These are phyloP conservation scores for Grosmannia penicillata DNA, from an alignment of 2,329 filamentous ascomycete species.

Conservation along the genomic window DNA sequence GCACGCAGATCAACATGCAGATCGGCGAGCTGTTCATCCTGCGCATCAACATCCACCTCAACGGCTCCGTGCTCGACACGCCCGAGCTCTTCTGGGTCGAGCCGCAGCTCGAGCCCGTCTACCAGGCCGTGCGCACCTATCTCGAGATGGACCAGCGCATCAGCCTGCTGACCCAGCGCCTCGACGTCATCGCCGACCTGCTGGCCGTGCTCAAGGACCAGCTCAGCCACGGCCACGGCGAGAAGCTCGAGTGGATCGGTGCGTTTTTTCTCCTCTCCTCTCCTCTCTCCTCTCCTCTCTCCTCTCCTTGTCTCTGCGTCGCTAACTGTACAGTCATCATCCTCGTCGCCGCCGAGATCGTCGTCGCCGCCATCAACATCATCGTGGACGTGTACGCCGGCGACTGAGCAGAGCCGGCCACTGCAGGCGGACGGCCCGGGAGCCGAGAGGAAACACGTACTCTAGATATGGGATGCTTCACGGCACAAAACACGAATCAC, in stretches of 20 bases:
- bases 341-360: conserved; percentile 86
- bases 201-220: conserved; percentile 91
- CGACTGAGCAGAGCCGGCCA: neutral
- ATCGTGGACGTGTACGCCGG: conserved; percentile 77
- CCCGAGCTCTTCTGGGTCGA: conserved; percentile 98
- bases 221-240: conserved; percentile 80
- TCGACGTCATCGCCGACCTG: conserved; percentile 88
- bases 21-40: conserved; percentile 97
- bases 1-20: conserved; percentile 96
- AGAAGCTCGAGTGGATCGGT: conserved; percentile 85
- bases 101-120: conserved; percentile 89
- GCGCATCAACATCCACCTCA: conserved; percentile 93
- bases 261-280: conserved; percentile 19
- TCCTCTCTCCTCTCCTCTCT: conserved; percentile 8
- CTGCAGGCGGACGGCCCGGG: too few species aligned
- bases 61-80: conserved; percentile 90
- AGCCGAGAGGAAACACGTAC: too few species aligned
- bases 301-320: neutral
- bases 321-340: conserved; percentile 55
- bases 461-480: neutral
- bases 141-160: conserved; percentile 97
- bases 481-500: too few species aligned
- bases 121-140: conserved; percentile 88
- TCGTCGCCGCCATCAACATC: conserved; percentile 88
- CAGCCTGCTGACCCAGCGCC: conserved; percentile 69